A percentile compares a stretch with the other conserved stretches of the same genome.
These are phyloP conservation scores for Anisogramma anomala DNA, from an alignment of 2,329 filamentous ascomycete species.

Conservation along the genomic window DNA sequence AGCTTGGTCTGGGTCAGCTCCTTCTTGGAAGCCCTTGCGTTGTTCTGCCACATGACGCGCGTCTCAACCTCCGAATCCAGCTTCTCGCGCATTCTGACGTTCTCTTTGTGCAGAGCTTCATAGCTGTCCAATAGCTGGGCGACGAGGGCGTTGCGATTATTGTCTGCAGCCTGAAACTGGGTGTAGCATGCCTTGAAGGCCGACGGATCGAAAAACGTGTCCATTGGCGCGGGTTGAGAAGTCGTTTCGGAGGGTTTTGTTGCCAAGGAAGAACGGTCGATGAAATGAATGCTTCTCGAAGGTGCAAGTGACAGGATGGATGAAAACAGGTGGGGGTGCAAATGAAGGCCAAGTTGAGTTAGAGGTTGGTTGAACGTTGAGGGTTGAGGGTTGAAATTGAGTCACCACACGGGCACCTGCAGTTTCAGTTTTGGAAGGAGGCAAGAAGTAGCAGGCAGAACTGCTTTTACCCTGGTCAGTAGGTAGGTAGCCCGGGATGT, in stretches of 20 bases:
- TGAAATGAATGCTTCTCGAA: background rate
- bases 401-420: too few relatives aligned
- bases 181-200: conserved; percentile 13
- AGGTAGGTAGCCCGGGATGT: too few relatives aligned
- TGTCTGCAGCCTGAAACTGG: conserved; percentile 7
- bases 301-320: background rate
- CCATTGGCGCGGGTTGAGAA: conserved; percentile 1
- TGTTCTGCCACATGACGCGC: conserved; percentile 10
- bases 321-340: too few relatives aligned
- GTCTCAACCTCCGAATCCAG: conserved; percentile 11
- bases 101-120: conserved; percentile 4
- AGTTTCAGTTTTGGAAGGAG: too few relatives aligned
- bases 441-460: too few relatives aligned
- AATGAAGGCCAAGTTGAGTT: background rate
- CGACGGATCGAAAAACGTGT: background rate
- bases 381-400: too few relatives aligned
- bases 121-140: conserved; percentile 9
- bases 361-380: too few relatives aligned
- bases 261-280: too few relatives aligned
- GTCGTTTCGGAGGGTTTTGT: background rate
- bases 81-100: background rate
- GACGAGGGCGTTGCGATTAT: conserved; percentile 9
- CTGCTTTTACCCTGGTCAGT: too few relatives aligned
- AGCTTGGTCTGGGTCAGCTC: conserved; percentile 8
- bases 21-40: conserved; percentile 7